Evolutionary conservation across 352 stramenopile genomes (phyloP).

Genomic region (Aphanomyces invadans): DNA sequence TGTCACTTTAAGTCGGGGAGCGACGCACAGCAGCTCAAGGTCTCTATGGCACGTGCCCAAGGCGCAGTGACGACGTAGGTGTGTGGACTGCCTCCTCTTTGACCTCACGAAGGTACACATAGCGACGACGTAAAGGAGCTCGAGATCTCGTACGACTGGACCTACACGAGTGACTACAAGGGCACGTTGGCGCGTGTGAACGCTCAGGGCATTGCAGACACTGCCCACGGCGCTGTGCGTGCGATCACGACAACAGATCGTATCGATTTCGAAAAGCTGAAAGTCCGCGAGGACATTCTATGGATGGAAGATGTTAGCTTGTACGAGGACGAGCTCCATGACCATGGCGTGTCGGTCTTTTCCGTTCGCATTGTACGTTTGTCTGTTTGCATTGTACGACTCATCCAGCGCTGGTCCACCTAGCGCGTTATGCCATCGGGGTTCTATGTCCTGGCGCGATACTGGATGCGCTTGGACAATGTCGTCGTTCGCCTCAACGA

Average conservation of each 20-base stretch:
- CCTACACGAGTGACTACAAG: conserved; percentile 78
- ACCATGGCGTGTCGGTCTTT: conserved; percentile 71
- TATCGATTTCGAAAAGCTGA: conserved; percentile 71
- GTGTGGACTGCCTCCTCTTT: neutral
- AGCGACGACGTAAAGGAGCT: conserved; percentile 77
- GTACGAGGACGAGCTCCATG: conserved; percentile 78
- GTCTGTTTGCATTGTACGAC: conserved; percentile 63
- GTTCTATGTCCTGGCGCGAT: conserved; percentile 68
- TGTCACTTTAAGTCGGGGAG: conserved; percentile 45
- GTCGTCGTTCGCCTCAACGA: conserved; percentile 73
- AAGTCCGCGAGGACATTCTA: conserved; percentile 72
- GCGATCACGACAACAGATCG: conserved; percentile 43
- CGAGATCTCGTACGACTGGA: conserved; percentile 80
- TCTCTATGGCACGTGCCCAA: conserved; percentile 62
- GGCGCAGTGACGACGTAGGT: neutral
- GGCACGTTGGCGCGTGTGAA: conserved; percentile 50
- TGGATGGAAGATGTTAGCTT: conserved; percentile 77
- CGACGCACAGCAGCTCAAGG: conserved; percentile 61
- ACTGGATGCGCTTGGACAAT: conserved; percentile 79
- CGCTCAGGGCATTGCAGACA: conserved; percentile 4
- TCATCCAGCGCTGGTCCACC: neutral
- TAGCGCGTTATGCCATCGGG: conserved; percentile 79
- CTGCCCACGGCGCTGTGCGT: conserved; percentile 29
- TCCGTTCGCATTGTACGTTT: conserved; percentile 69
- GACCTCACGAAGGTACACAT: neutral